A percentile compares a stretch with the other conserved stretches of the same genome.
Evolutionary conservation across 75 land plant species (phyloP).

Genomic region (Selaginella moellendorffii): DNA sequence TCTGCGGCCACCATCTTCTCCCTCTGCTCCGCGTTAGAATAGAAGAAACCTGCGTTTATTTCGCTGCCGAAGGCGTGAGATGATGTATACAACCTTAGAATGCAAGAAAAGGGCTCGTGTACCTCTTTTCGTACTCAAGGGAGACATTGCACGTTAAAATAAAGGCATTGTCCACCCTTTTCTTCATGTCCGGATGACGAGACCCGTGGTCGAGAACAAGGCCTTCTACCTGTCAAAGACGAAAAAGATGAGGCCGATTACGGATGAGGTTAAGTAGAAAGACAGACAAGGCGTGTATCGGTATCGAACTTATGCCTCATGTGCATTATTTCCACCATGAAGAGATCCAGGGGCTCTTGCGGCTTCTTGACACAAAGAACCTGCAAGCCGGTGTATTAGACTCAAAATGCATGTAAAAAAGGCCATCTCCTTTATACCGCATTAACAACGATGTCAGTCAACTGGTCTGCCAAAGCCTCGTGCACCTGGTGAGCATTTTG

Average conservation of each 20-base stretch:
- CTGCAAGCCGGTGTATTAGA: conserved; percentile 22
- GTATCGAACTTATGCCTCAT: conserved; percentile 97
- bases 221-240: conserved; percentile 46
- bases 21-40: conserved; percentile 88
- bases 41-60: conserved; percentile 97
- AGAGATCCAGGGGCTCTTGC: conserved; percentile 78
- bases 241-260: neutral
- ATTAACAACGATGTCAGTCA: conserved; percentile 89
- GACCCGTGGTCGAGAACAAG: conserved; percentile 92
- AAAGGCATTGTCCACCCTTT: conserved; percentile 76
- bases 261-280: neutral
- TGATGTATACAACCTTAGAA: neutral
- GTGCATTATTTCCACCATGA: conserved; percentile 99
- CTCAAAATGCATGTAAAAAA: neutral
- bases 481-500: conserved; percentile 34
- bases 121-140: conserved; percentile 97
- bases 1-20: conserved; percentile 98
- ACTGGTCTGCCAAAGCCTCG: conserved; percentile 84
- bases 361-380: conserved; percentile 87
- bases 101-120: too few species aligned
- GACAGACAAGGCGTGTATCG: conserved; percentile 76
- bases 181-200: conserved; percentile 90
- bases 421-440: conserved; percentile 28
- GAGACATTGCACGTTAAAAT: conserved; percentile 93
- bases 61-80: conserved; percentile 37